These are phyloP conservation scores for Flaveria linearis DNA, from an alignment of 129 eudicot genomes.

Conservation along the genomic window DNA sequence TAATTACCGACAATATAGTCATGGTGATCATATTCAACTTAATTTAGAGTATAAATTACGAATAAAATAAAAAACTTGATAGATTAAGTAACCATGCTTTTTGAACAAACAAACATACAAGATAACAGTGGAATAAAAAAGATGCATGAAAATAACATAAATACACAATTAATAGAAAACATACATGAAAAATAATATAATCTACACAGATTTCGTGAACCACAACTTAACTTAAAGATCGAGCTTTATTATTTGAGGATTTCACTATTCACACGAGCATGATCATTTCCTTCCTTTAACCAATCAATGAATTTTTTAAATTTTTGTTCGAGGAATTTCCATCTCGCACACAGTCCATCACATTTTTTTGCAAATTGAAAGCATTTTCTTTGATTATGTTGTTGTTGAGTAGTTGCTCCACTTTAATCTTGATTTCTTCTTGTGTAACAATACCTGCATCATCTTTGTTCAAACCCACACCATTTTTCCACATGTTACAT, in stretches of 20 bases:
- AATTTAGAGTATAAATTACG: no score
- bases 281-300: slow-evolving; percentile 31
- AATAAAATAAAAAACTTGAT: no score
- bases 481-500: slow-evolving; percentile 35
- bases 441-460: not conserved
- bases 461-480: not conserved
- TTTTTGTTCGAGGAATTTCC: slow-evolving; percentile 43
- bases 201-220: not conserved
- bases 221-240: not conserved
- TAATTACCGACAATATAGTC: no score
- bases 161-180: not conserved
- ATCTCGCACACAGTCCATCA: not conserved
- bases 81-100: no score
- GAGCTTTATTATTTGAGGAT: not conserved
- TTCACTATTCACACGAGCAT: not conserved
- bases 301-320: slow-evolving; percentile 38
- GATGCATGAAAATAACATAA: not conserved
- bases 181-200: not conserved
- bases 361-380: slow-evolving; percentile 29
- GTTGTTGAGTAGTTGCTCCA: slow-evolving; percentile 36
- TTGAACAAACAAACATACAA: not conserved
- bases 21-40: no score
- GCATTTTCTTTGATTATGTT: slow-evolving; percentile 35
- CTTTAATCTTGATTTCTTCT: not conserved
- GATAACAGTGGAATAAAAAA: not conserved